Percentiles rank a stretch among this genome's conserved stretches.
Evolutionary conservation across 1,284 basidiomycete species (phyloP).

Genomic region (Cryptococcus maquisensis): DNA sequence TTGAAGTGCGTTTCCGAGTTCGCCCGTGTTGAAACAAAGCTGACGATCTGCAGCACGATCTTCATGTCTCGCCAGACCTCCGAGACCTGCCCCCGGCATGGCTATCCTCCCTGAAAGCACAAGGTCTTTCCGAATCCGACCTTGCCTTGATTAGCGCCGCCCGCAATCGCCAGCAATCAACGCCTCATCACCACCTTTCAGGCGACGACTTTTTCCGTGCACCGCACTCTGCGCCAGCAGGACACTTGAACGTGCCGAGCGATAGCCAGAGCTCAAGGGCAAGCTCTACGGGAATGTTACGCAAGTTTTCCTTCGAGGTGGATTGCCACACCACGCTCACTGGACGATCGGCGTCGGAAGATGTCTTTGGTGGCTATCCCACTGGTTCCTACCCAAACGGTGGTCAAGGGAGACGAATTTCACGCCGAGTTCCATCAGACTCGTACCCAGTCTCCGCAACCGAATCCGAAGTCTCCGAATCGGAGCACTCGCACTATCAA

Average conservation of each 20-base stretch:
- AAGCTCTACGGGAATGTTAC: neutral
- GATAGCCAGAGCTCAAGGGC: neutral
- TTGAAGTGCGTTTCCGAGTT: slow-evolving; percentile 17
- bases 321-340: neutral
- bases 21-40: neutral
- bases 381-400: neutral
- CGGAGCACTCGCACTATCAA: neutral
- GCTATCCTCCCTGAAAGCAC: slow-evolving; percentile 29
- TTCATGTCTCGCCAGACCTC: slow-evolving; percentile 41
- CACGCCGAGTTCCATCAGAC: neutral
- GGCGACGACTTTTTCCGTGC: neutral
- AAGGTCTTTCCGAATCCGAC: slow-evolving; percentile 40
- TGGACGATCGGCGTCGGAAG: neutral
- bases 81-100: slow-evolving; percentile 36
- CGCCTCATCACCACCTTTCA: neutral
- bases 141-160: slow-evolving; percentile 35
- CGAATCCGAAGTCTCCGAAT: neutral
- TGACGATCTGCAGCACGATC: slow-evolving; percentile 31
- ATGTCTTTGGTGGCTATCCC: neutral
- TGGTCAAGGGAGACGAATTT: too few species aligned
- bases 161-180: slow-evolving; percentile 9
- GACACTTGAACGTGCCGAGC: neutral
- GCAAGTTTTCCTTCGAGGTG: slow-evolving; percentile 14
- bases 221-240: neutral
- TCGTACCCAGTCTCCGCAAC: slow-evolving; percentile 7